Conservation (phyloP, 2,329 filamentous ascomycete species). For the Fusarium multiceps region DNA sequence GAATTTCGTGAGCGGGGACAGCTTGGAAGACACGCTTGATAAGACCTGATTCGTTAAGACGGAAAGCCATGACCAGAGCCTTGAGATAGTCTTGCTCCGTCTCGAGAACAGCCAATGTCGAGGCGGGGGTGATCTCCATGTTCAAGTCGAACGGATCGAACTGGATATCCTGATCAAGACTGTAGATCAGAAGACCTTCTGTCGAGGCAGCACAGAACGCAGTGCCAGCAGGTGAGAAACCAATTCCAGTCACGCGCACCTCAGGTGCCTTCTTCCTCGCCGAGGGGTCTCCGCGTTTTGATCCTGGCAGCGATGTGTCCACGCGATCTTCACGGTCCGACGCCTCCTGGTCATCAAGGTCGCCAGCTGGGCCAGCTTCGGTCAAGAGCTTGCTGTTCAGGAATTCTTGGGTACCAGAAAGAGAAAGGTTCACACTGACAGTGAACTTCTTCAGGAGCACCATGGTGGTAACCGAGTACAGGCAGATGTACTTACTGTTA, state of each 20-base stretch:
- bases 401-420: constrained; percentile 97
- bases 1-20: constrained; percentile 79
- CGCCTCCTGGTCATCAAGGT: constrained; percentile 89
- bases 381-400: constrained; percentile 92
- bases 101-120: constrained; percentile 76
- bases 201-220: constrained; percentile 96
- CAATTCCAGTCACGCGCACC: constrained; percentile 84
- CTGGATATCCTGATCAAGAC: constrained; percentile 81
- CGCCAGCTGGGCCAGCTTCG: constrained; percentile 84
- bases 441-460: constrained; percentile 95
- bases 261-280: constrained; percentile 80
- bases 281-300: constrained; percentile 86
- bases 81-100: constrained; percentile 84
- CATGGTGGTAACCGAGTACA: constrained; percentile 95
- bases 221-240: constrained; percentile 88
- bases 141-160: constrained; percentile 98
- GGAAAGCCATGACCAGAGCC: constrained; percentile 96
- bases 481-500: constrained; percentile 98
- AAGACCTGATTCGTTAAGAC: constrained; percentile 86
- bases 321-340: constrained; percentile 89
- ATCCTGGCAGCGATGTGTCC: constrained; percentile 83
- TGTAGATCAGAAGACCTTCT: constrained; percentile 93
- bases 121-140: constrained; percentile 90
- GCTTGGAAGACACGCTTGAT: constrained; percentile 88
- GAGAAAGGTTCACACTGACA: constrained; percentile 92